Evolutionary conservation across 2,329 filamentous ascomycete genomes (phyloP).

Genomic region (Epichloe typhina): DNA sequence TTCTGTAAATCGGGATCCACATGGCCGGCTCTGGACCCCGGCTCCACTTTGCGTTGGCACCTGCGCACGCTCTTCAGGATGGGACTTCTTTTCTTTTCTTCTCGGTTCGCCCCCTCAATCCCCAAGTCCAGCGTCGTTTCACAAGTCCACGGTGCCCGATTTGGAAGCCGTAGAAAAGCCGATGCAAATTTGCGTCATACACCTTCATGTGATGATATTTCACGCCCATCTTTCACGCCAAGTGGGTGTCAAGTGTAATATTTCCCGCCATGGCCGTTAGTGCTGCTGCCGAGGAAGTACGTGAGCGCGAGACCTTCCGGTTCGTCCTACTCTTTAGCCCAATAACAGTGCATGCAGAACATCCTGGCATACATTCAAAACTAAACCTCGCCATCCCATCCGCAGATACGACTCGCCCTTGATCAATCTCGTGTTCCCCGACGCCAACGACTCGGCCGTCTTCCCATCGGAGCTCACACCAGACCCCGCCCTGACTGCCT

Average conservation of each 20-base stretch:
- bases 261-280: conserved; percentile 1
- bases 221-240: neutral
- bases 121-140: neutral
- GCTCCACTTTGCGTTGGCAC: neutral
- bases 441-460: neutral
- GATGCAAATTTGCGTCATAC: neutral
- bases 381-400: neutral
- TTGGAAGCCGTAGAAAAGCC: neutral
- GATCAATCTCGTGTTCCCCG: conserved; percentile 3
- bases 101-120: neutral
- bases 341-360: neutral
- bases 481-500: conserved; percentile 31
- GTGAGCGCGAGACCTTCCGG: conserved; percentile 5
- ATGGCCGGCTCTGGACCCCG: neutral
- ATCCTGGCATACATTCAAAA: neutral
- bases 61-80: neutral
- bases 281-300: conserved; percentile 2
- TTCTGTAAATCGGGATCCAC: neutral
- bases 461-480: conserved; percentile 7
- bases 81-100: neutral
- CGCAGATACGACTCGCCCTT: conserved; percentile 5
- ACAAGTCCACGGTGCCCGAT: neutral
- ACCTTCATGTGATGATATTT: neutral
- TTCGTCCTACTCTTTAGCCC: neutral
- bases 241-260: neutral